Base-by-base conservation (phyloP, 345 rosid species). In the Ceriops zippeliana region DNA sequence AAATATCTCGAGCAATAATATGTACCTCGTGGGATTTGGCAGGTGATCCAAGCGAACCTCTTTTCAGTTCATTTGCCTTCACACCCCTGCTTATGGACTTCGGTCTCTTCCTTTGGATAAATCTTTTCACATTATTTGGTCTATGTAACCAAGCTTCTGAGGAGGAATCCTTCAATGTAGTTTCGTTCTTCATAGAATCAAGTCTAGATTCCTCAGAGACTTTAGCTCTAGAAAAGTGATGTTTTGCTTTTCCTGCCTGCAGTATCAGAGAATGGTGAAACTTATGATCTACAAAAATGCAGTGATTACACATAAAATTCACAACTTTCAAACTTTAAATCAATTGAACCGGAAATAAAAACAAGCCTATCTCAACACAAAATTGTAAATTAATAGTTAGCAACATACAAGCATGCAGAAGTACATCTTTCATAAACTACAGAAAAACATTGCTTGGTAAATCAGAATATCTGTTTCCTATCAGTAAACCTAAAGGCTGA, bases 201-300 rank as follows among this genome's bases (percentile, higher is more conserved):
- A 64, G 35, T 63, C 59, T 83, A 56, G 87, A 70, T 64, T 83
- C 86, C 27, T 67, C 64, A 49, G 77, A 59, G 61, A 58, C 35
- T 52, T 32, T 64, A 73, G 82, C 75, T 67, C 37, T 74, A 30
- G 77, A 83, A 68, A 65, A 76, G 69, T 78, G 67, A 27, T 66
- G 78, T 70, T 76, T 78, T 63, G 57, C 68, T 42, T 73, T 72
- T 68, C 80, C 92, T 28, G 66, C 80, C 93, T 89, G 83, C 57
- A 13, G 49, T 37, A 30, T 34, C 64, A 63, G 65, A 47, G 22
- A 66, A 42, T 37, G 22, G 4, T 3, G 19, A 42, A 42, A 42
- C 49, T 21, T 56, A 16, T 24, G 26, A 26, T 32, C 46, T 59
- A 63, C 47, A 22, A 26, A 42, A 13, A 42, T 42, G 3, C 19